Conservation (phyloP, 2,329 filamentous ascomycete genomes). For the Verticillium albo-atrum region DNA sequence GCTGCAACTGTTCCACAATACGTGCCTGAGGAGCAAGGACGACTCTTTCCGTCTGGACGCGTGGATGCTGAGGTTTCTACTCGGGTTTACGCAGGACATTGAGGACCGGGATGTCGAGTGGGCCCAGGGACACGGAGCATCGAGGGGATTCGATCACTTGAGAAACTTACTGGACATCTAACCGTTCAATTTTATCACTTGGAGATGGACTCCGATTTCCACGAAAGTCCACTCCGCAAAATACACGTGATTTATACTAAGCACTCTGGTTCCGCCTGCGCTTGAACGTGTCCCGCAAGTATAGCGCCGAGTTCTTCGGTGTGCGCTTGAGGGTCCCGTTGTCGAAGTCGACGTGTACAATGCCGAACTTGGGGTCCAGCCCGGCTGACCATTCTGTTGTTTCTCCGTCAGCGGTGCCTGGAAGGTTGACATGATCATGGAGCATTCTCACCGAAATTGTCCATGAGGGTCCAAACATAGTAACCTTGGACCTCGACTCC, state of each 20-base stretch:
- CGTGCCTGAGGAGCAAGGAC: slow-evolving; percentile 30
- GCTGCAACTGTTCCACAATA: slow-evolving; percentile 35
- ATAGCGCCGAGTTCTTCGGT: slow-evolving; percentile 58
- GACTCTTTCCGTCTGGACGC: slow-evolving; percentile 32
- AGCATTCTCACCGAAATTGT: slow-evolving; percentile 60
- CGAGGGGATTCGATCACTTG: background rate
- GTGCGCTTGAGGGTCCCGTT: slow-evolving; percentile 68
- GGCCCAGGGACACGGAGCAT: slow-evolving; percentile 1
- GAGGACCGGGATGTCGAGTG: slow-evolving; percentile 17
- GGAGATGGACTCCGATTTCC: no score
- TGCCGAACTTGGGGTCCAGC: slow-evolving; percentile 81
- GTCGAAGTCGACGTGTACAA: slow-evolving; percentile 78
- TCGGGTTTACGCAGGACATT: slow-evolving; percentile 23
- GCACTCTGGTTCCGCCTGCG: background rate
- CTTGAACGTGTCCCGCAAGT: slow-evolving; percentile 13
- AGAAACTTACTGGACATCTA: background rate
- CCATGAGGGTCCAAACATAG: slow-evolving; percentile 83
- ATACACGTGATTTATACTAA: no score
- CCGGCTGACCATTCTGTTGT: slow-evolving; percentile 72
- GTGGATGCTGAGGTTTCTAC: slow-evolving; percentile 35
- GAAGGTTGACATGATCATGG: background rate
- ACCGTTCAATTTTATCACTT: background rate
- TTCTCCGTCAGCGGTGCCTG: no score
- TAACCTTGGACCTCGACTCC: slow-evolving; percentile 77
- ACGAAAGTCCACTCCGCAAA: no score